Evolutionary conservation across 768 basidiomycete species (phyloP).

Genomic region (Suillus subaureus): DNA sequence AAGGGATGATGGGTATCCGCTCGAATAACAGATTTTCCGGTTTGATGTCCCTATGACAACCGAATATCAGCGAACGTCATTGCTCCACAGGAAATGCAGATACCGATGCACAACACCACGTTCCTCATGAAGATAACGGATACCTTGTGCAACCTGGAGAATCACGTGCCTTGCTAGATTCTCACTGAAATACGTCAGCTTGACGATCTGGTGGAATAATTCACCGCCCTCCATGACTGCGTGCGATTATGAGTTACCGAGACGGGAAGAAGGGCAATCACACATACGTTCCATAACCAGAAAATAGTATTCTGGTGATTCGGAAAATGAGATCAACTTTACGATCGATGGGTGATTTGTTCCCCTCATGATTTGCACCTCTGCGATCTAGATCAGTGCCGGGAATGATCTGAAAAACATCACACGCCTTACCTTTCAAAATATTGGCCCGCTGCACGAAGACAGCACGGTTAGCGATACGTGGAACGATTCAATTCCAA

Average conservation of each 20-base stretch:
- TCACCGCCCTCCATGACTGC: constrained; percentile 97
- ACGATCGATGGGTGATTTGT: constrained; percentile 91
- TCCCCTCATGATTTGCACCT: constrained; percentile 99
- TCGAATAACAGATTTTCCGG: constrained; percentile 97
- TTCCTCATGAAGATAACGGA: constrained; percentile 95
- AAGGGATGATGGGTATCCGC: constrained; percentile 88
- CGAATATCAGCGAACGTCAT: background rate
- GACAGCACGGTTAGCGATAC: constrained; percentile 21
- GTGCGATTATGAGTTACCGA: constrained; percentile 16
- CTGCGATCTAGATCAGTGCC: constrained; percentile 41
- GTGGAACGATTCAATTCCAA: constrained; percentile 20
- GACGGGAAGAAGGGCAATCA: background rate
- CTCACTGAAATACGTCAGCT: constrained; percentile 98
- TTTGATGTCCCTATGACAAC: constrained; percentile 77
- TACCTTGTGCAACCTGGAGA: constrained; percentile 91
- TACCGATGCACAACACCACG: constrained; percentile 95
- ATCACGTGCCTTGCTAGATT: constrained; percentile 97
- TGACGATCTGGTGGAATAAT: constrained; percentile 98
- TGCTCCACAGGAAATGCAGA: constrained; percentile 11
- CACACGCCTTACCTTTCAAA: constrained; percentile 71
- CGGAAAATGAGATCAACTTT: constrained; percentile 89
- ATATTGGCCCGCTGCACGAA: constrained; percentile 87
- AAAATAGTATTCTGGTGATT: constrained; percentile 93
- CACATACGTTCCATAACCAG: constrained; percentile 85
- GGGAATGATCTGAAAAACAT: background rate